Base-by-base conservation (phyloP, 495 filamentous ascomycete species). In the Penicillium arizonense region DNA sequence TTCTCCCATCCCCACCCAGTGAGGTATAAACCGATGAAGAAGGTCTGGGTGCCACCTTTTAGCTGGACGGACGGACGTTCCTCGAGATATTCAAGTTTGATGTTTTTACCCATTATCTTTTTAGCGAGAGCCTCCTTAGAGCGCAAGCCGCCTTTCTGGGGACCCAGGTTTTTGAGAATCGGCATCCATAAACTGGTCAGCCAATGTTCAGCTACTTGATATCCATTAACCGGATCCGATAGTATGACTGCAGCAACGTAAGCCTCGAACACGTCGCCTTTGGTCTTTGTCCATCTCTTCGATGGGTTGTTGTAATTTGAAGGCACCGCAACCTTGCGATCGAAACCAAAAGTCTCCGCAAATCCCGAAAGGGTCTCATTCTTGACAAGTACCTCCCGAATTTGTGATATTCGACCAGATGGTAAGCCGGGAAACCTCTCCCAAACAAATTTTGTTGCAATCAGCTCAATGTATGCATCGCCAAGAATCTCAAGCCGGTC, bases 181-280 rank as follows among this genome's bases (percentile, higher is more conserved):
- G 72, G 71, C 28, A 74, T 74, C 90, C 90, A 96, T 1, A 95
- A 65, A 9, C 71, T 66, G 40, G 78, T 81, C 42, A 96, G 64
- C 89, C 90, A 96, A 21, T 76, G 56, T 47, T 85, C 77, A 7
- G 75, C 85, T 13, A 72, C 74, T 44, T 62, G 52, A 44, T 87
- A 78, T 6, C 90, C 90, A 37, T 80, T 59, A 10, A 61, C 66
- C 0, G 82, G 70, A 60, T 88, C 77, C 11, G 83, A 84, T 8
- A 90, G 68, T 39, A 95, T 78, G 21, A 89, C 64, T 11, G 88
- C 91, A 16, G 89, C 91, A 9, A 91, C 81, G 65, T 93, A 96
- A 2, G 91, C 86, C 68, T 96, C 91, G 62, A 96, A 92, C 8
- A 96, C 79, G 67, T 96, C 91, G 8, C 84, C 91, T 42, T 84